These are phyloP conservation scores for Cadophora gregata DNA, from an alignment of 2,329 filamentous ascomycete species.

Conservation along the genomic window DNA sequence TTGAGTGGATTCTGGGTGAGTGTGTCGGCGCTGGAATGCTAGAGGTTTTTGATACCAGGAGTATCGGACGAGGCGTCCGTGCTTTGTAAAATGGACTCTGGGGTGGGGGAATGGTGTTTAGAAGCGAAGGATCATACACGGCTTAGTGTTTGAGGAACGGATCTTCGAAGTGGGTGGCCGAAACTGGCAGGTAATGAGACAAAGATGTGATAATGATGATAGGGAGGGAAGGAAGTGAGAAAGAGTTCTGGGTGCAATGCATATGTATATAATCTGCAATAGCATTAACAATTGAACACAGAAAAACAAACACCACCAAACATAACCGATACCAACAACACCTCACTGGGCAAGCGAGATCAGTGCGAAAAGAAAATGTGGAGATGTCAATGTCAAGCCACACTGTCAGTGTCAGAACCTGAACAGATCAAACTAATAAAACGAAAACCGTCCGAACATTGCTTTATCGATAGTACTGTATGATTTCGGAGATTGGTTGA, in stretches of 20 bases:
- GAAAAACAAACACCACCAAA: background rate
- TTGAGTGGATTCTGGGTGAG: conserved; percentile 75
- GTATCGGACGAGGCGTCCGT: conserved; percentile 71
- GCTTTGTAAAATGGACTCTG: conserved; percentile 32
- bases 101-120: conserved; percentile 12
- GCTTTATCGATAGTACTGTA: background rate
- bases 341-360: background rate
- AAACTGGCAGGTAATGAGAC: background rate
- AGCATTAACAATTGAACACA: background rate
- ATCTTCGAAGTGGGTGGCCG: background rate
- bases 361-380: background rate
- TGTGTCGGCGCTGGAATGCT: conserved; percentile 72
- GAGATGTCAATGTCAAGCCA: background rate
- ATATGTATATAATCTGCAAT: conserved; percentile 14
- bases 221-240: background rate
- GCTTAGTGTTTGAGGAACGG: conserved; percentile 7
- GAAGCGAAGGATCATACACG: conserved; percentile 15
- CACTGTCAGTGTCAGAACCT: background rate
- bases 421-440: background rate
- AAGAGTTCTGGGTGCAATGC: background rate
- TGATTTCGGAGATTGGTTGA: conserved; percentile 11
- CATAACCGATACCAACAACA: background rate
- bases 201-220: background rate
- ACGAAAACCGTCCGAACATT: background rate
- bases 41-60: conserved; percentile 77